Conservation (phyloP, 257 asterid genomes). For the Galeopsis tetrahit region DNA sequence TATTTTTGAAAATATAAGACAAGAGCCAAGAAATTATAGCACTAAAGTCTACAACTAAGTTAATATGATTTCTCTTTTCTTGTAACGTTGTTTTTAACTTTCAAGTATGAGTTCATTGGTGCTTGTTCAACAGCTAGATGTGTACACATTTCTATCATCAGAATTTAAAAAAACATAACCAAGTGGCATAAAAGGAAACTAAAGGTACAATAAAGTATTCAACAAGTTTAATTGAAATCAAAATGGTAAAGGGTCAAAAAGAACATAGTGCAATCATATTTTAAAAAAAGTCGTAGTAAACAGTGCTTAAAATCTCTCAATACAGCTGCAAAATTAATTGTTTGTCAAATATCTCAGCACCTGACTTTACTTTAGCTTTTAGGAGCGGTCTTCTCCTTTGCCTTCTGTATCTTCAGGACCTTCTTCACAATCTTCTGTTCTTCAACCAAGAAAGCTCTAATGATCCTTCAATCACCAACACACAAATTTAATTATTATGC, state of each 20-base stretch:
- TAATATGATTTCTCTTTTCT: too few relatives aligned
- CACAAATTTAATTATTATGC: background rate
- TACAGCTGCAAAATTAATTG: constrained; percentile 37
- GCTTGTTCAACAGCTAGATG: too few relatives aligned
- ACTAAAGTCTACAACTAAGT: too few relatives aligned
- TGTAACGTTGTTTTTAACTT: too few relatives aligned
- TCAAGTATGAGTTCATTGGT: too few relatives aligned
- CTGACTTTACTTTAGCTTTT: constrained; percentile 36
- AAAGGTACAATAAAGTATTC: background rate
- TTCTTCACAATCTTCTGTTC: constrained; percentile 81
- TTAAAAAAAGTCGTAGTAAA: background rate
- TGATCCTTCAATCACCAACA: constrained; percentile 47
- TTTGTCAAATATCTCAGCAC: constrained; percentile 35
- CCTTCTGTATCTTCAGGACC: constrained; percentile 83
- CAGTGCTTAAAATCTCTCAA: constrained; percentile 26
- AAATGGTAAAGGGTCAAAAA: background rate
- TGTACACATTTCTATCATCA: too few relatives aligned
- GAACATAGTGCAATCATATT: background rate
- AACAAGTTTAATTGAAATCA: background rate
- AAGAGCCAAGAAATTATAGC: too few relatives aligned
- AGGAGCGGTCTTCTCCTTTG: constrained; percentile 70
- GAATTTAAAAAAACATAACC: too few relatives aligned
- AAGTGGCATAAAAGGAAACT: background rate
- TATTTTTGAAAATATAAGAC: too few relatives aligned
- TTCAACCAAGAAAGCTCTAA: constrained; percentile 78